A percentile compares a stretch with the other conserved stretches of the same genome.
Conservation (phyloP, 2,329 filamentous ascomycete species). For the Trichoderma guizhouense region DNA sequence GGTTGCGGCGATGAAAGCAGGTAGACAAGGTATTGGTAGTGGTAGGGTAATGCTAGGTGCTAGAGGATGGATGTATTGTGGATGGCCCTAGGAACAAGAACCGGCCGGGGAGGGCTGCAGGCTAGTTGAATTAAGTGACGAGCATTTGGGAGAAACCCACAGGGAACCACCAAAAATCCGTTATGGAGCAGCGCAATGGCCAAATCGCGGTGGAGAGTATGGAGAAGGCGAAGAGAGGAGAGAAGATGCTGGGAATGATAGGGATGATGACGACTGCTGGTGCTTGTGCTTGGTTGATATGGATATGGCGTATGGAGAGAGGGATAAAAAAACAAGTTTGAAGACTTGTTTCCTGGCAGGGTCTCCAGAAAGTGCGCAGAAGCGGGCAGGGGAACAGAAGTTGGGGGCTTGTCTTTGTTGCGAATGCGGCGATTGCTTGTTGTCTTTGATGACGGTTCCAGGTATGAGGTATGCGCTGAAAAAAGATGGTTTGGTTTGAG, state of each 20-base stretch:
- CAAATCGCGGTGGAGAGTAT: constrained; percentile 18
- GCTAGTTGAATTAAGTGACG: constrained; percentile 27
- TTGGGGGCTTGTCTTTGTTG: neutral
- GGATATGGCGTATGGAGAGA: neutral
- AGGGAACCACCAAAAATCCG: constrained; percentile 10
- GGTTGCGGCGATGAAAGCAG: constrained; percentile 39
- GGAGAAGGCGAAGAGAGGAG: constrained; percentile 15
- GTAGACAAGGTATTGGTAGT: constrained; percentile 25
- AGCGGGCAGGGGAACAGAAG: neutral
- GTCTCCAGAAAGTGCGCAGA: neutral
- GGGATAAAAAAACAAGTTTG: constrained; percentile 2
- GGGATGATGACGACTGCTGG: constrained; percentile 1
- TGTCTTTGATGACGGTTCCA: neutral
- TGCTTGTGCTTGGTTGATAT: neutral
- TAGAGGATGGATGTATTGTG: neutral
- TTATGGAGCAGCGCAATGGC: constrained; percentile 14
- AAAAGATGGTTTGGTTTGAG: neutral
- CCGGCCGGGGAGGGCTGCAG: constrained; percentile 32
- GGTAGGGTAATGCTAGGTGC: constrained; percentile 25
- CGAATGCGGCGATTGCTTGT: constrained; percentile 1
- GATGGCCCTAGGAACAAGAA: constrained; percentile 32
- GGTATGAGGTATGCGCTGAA: neutral
- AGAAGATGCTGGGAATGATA: constrained; percentile 10
- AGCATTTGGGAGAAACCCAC: constrained; percentile 17
- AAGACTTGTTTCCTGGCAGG: neutral